Conservation (phyloP, 768 basidiomycete species). For the Clathrus columnatus region DNA sequence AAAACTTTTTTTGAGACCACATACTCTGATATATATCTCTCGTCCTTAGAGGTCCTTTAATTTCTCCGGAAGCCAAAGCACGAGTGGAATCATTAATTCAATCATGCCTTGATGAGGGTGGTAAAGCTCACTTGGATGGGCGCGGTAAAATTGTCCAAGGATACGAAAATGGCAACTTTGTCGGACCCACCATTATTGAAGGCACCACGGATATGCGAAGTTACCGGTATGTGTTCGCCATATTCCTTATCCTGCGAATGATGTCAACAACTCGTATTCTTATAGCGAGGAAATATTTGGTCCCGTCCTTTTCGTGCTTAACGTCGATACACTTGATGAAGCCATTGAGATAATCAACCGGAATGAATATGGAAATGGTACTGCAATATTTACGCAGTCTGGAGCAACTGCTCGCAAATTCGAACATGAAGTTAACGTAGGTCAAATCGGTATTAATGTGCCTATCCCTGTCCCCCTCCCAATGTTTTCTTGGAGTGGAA, state of each 20-base stretch:
- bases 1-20: constrained; percentile 26
- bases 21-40: neutral
- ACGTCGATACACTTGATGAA: constrained; percentile 79
- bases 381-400: constrained; percentile 93
- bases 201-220: constrained; percentile 76
- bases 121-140: constrained; percentile 81
- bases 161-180: constrained; percentile 87
- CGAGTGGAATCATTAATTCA: constrained; percentile 66
- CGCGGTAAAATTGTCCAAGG: constrained; percentile 55
- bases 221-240: constrained; percentile 67
- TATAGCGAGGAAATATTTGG: constrained; percentile 91
- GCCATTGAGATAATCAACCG: constrained; percentile 83
- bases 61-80: constrained; percentile 66
- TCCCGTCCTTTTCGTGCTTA: constrained; percentile 72
- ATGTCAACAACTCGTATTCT: constrained; percentile 3
- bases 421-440: constrained; percentile 79
- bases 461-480: constrained; percentile 84
- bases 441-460: constrained; percentile 90
- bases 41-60: constrained; percentile 32
- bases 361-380: constrained; percentile 89
- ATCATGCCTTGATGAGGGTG: constrained; percentile 55
- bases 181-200: constrained; percentile 87
- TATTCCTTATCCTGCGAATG: neutral
- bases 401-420: constrained; percentile 94
- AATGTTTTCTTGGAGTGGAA: constrained; percentile 97